These are phyloP conservation scores for Tolypocladium endophyticum DNA, from an alignment of 2,329 filamentous ascomycete genomes.

Conservation along the genomic window DNA sequence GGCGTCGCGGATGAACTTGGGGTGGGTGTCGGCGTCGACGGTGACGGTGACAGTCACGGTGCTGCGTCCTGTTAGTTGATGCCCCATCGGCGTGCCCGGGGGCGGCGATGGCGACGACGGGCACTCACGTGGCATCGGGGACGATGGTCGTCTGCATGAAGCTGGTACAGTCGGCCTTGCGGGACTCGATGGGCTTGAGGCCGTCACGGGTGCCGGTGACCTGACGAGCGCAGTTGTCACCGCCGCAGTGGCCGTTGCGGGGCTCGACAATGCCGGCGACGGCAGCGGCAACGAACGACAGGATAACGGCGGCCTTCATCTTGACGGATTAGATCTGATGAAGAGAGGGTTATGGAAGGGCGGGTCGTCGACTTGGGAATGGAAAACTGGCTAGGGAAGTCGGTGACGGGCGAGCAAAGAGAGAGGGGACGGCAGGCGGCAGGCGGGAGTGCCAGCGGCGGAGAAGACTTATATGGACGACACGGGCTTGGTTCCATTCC, in stretches of 20 bases:
- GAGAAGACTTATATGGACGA: background rate
- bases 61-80: conserved; percentile 5
- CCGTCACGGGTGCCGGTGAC: conserved; percentile 31
- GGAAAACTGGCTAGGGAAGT: background rate
- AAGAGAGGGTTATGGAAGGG: background rate
- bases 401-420: background rate
- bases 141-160: conserved; percentile 29
- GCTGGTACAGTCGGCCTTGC: conserved; percentile 28
- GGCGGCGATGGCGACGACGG: background rate
- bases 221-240: conserved; percentile 36
- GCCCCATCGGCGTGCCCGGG: background rate
- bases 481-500: too few relatives aligned
- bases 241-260: conserved; percentile 22
- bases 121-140: conserved; percentile 27
- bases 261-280: conserved; percentile 23
- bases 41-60: conserved; percentile 27
- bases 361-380: background rate
- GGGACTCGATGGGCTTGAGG: conserved; percentile 20
- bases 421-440: background rate
- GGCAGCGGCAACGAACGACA: conserved; percentile 25
- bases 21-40: conserved; percentile 20
- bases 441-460: background rate
- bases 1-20: conserved; percentile 16
- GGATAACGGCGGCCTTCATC: conserved; percentile 30
- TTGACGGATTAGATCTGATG: conserved; percentile 9